A percentile compares a stretch with the other conserved stretches of the same genome.
Conservation (phyloP, 371 early-diverging fungal genomes). For the Entomophthora muscae region DNA sequence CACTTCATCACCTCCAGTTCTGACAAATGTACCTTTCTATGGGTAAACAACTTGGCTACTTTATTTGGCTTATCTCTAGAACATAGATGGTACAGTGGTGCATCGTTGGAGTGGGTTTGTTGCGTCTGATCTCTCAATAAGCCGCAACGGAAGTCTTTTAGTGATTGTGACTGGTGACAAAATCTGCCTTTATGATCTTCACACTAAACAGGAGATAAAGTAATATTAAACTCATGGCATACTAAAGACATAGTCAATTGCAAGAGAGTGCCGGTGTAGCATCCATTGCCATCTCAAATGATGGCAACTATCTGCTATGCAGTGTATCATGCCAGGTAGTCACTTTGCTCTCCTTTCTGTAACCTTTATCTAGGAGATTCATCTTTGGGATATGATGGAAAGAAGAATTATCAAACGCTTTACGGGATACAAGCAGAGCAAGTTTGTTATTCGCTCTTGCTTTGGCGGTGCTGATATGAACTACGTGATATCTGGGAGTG, state of each 20-base stretch:
- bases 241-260: not conserved
- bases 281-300: slow-evolving; percentile 5
- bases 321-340: slow-evolving; percentile 7
- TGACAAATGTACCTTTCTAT: slow-evolving; percentile 55
- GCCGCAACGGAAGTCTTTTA: slow-evolving; percentile 46
- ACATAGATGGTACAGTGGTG: slow-evolving; percentile 35
- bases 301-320: slow-evolving; percentile 11
- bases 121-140: slow-evolving; percentile 68
- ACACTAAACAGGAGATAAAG: slow-evolving; percentile 30
- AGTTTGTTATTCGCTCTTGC: slow-evolving; percentile 78
- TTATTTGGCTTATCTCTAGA: slow-evolving; percentile 13
- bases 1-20: slow-evolving; percentile 61
- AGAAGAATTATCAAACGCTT: slow-evolving; percentile 47
- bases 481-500: slow-evolving; percentile 79
- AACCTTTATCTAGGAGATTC: slow-evolving; percentile 32
- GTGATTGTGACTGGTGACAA: slow-evolving; percentile 53
- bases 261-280: slow-evolving; percentile 7
- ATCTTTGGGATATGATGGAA: slow-evolving; percentile 74
- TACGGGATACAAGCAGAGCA: slow-evolving; percentile 65
- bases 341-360: not conserved
- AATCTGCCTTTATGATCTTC: slow-evolving; percentile 53
- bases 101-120: slow-evolving; percentile 49
- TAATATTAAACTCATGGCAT: slow-evolving; percentile 11
- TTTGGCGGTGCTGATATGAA: slow-evolving; percentile 74
- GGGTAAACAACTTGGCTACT: slow-evolving; percentile 29